Conservation (phyloP, 2,329 filamentous ascomycete species). For the Lachnellula occidentalis region DNA sequence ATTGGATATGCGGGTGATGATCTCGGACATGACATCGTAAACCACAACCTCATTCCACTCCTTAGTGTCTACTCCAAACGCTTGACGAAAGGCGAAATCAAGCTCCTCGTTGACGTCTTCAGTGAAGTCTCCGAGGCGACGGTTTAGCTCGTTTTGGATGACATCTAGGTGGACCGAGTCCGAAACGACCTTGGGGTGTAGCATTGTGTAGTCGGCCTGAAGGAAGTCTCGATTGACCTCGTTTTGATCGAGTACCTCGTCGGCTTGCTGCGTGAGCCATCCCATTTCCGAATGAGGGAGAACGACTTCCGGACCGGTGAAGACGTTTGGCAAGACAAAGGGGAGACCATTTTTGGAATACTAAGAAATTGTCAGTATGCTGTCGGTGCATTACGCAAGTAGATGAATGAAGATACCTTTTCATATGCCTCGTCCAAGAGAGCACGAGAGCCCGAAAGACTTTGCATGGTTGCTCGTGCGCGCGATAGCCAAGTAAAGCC, state of each 20-base stretch:
- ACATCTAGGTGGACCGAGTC: constrained; percentile 34
- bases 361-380: constrained; percentile 22
- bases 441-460: constrained; percentile 14
- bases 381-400: neutral
- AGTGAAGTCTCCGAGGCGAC: constrained; percentile 21
- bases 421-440: constrained; percentile 18
- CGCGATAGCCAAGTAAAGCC: constrained; percentile 8
- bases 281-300: constrained; percentile 37
- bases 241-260: constrained; percentile 31
- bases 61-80: constrained; percentile 21
- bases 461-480: constrained; percentile 13
- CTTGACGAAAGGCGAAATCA: constrained; percentile 21
- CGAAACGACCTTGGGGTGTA: constrained; percentile 17
- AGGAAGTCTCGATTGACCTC: constrained; percentile 37
- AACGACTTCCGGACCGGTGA: constrained; percentile 37
- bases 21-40: constrained; percentile 23
- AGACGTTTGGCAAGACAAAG: constrained; percentile 38
- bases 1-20: constrained; percentile 28
- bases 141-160: constrained; percentile 34
- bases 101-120: constrained; percentile 24
- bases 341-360: constrained; percentile 39
- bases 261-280: constrained; percentile 38
- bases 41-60: constrained; percentile 25
- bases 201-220: constrained; percentile 33
- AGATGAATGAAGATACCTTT: constrained; percentile 14